A percentile compares a stretch with the other conserved stretches of the same genome.
These are phyloP conservation scores for Leccinum aurantiacum DNA, from an alignment of 768 basidiomycete species.

Conservation along the genomic window DNA sequence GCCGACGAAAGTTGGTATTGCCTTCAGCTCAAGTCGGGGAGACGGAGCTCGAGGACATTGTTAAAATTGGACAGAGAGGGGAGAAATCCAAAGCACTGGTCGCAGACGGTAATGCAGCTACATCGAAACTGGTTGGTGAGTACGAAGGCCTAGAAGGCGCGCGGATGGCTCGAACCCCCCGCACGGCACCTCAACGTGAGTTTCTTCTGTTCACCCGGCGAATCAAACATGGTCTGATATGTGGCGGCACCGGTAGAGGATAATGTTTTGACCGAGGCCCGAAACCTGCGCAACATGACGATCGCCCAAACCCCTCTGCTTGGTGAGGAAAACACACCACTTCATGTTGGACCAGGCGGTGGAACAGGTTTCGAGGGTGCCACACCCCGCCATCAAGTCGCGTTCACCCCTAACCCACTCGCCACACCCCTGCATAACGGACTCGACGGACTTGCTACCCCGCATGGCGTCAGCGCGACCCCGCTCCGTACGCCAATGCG, in stretches of 20 bases:
- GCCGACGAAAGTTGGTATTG: constrained; percentile 78
- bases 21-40: constrained; percentile 94
- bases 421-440: constrained; percentile 73
- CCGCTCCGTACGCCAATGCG: constrained; percentile 94
- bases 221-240: constrained; percentile 11
- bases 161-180: constrained; percentile 89
- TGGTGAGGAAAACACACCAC: constrained; percentile 96
- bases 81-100: constrained; percentile 88
- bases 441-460: constrained; percentile 50
- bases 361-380: constrained; percentile 95
- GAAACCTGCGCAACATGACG: constrained; percentile 93
- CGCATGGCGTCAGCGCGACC: constrained; percentile 61
- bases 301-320: constrained; percentile 90
- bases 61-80: constrained; percentile 93
- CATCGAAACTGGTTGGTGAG: constrained; percentile 83
- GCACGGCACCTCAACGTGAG: constrained; percentile 92
- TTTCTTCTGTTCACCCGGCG: constrained; percentile 16
- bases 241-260: constrained; percentile 62
- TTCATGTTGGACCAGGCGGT: constrained; percentile 69
- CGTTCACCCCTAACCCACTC: constrained; percentile 95
- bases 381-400: constrained; percentile 86
- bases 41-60: constrained; percentile 93
- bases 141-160: constrained; percentile 90
- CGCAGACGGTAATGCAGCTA: constrained; percentile 78
- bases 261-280: constrained; percentile 90